These are phyloP conservation scores for Patellaria atrata DNA, from an alignment of 495 filamentous ascomycete species.

Conservation along the genomic window DNA sequence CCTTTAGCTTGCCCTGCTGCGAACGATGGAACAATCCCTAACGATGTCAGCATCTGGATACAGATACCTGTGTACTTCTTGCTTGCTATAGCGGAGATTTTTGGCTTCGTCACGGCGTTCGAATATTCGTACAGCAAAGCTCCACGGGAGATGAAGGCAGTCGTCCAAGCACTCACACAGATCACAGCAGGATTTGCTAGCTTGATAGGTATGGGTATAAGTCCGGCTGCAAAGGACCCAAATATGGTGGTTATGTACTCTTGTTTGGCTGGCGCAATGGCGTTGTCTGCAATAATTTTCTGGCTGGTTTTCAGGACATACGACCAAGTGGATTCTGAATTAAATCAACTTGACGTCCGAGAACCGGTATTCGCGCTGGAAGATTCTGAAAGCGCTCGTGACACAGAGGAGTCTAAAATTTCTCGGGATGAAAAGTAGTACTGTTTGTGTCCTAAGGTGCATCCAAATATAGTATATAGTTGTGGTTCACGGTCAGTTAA, in stretches of 20 bases:
- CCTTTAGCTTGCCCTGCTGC: conserved; percentile 27
- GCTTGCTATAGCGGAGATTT: conserved; percentile 9
- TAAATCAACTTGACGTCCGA: no score
- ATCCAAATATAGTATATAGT: no score
- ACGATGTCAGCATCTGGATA: conserved; percentile 9
- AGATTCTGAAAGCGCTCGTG: no score
- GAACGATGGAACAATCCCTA: background rate
- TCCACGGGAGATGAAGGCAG: conserved; percentile 9
- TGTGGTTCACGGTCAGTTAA: no score
- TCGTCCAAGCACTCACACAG: conserved; percentile 10
- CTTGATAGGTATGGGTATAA: conserved; percentile 4
- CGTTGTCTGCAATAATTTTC: conserved; percentile 1
- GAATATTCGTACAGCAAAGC: conserved; percentile 16
- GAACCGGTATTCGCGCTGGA: no score
- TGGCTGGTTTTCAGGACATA: no score
- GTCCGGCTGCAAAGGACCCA: conserved; percentile 5
- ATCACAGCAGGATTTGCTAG: conserved; percentile 6
- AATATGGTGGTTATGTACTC: conserved; percentile 9
- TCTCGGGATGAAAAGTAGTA: no score
- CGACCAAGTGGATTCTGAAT: no score
- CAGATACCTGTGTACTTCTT: conserved; percentile 11
- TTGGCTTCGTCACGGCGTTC: conserved; percentile 8
- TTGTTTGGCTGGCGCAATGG: conserved; percentile 4
- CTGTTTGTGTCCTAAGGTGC: no score
- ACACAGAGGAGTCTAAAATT: no score